Conservation (phyloP, 495 filamentous ascomycete genomes). For the Neurospora sp. region DNA sequence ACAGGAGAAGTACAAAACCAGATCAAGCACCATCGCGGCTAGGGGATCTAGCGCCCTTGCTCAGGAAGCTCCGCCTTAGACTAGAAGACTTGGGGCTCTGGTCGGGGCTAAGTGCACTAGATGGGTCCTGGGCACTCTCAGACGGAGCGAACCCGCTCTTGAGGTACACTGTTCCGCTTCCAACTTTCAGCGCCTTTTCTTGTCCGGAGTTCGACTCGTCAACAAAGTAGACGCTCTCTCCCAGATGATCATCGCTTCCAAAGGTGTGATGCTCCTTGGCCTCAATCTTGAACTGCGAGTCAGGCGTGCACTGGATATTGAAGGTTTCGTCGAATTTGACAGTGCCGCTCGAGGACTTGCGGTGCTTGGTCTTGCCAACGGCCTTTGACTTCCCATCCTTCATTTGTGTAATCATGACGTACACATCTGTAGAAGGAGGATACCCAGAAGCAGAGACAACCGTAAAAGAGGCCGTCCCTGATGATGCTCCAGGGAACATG, state of each 20-base stretch:
- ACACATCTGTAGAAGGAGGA: constrained; percentile 68
- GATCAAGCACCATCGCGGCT: background rate
- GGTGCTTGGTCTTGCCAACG: constrained; percentile 78
- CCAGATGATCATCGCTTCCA: constrained; percentile 67
- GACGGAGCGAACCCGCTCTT: constrained; percentile 49
- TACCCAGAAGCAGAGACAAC: constrained; percentile 72
- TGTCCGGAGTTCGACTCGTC: constrained; percentile 64
- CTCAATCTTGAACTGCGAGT: constrained; percentile 74
- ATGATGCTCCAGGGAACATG: constrained; percentile 43
- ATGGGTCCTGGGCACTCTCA: constrained; percentile 9
- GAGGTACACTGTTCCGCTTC: constrained; percentile 55
- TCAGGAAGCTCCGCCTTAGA: constrained; percentile 36
- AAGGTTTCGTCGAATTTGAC: constrained; percentile 71
- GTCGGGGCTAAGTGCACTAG: constrained; percentile 24
- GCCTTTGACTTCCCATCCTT: constrained; percentile 56
- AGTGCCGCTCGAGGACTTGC: constrained; percentile 52
- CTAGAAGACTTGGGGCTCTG: constrained; percentile 43
- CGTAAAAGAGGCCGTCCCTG: constrained; percentile 71
- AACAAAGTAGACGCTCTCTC: constrained; percentile 81
- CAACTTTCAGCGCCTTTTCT: constrained; percentile 65
- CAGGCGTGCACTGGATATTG: constrained; percentile 66
- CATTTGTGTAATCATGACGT: constrained; percentile 61
- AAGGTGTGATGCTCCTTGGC: constrained; percentile 79
- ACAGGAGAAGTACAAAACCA: background rate
- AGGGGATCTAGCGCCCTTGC: constrained; percentile 35